Evolutionary conservation across 192 early-diverging fungal species (phyloP), one percentile per base, ranked within the genome.

Genomic region (Piromyces sp.): DNA sequence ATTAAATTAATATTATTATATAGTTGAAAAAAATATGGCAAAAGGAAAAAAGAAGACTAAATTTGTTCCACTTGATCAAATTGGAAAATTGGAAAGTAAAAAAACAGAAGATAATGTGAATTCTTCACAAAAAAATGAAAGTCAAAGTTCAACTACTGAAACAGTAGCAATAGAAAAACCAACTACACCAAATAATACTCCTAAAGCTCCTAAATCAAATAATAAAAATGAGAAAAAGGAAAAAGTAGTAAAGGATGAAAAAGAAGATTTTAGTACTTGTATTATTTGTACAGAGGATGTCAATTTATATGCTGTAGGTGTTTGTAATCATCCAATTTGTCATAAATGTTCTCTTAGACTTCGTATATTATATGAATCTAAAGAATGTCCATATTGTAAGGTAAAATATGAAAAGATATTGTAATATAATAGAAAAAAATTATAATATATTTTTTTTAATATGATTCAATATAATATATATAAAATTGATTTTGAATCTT

Each of bases 311-410:
- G 94, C 96, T 13, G 86, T 98, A 36, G 93, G 94, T 3, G 89
- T 91, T 80, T 98, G 97, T 85, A 94, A 98, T 83, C 97, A 98
- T 85, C 88, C 92, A n/a, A 93, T 94, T 1, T 99, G 97, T 86
- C 95, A 97, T 82, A 85, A 94, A 26, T 99, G 97, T 85, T 94
- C 92, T n/a, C 87, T 99, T 30, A 89, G 97, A 37, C 87, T 99
- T 58, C 89, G 97, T 58, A 94, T 94, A 26, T 86, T 98, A 22
- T 97, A 97, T 85, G 93, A 97, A 86, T 91, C 89, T 38, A 91
- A 91, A 78, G 89, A 92, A 30, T 98, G 97, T 84, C 92, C 95
- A 37, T 92, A 93, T 84, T 98, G 97, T 89, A 98, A 98, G 89
- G 94, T 93, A 85, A 80, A 80, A 79, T 68, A 31, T 22, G 26